These are phyloP conservation scores for Tricladium varicosporioides DNA, from an alignment of 2,329 filamentous ascomycete species.

Conservation along the genomic window DNA sequence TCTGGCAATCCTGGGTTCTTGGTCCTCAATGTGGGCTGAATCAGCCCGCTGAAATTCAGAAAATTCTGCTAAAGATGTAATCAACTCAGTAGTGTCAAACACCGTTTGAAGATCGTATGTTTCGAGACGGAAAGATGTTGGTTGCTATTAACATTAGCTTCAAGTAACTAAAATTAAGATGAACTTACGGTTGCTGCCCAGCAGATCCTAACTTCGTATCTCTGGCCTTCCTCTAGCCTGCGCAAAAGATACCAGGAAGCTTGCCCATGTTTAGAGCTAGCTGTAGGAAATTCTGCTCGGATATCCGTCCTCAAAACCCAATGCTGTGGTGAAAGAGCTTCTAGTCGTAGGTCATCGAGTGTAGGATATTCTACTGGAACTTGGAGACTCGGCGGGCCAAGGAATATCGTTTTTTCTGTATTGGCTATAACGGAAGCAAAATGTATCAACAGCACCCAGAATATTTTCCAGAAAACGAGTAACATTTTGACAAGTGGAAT, in stretches of 20 bases:
- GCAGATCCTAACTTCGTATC: conserved; percentile 90
- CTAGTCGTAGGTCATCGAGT: conserved; percentile 60
- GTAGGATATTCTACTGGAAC: conserved; percentile 55
- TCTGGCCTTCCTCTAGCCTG: conserved; percentile 63
- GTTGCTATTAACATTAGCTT: conserved; percentile 61
- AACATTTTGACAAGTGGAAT: not conserved
- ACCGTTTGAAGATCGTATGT: conserved; percentile 61
- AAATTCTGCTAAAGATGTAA: conserved; percentile 63
- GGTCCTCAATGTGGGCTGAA: conserved; percentile 15
- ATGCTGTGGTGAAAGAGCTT: conserved; percentile 58
- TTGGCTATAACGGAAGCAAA: conserved; percentile 56
- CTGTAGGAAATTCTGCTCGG: conserved; percentile 64
- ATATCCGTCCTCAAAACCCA: conserved; percentile 61
- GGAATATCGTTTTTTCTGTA: conserved; percentile 88
- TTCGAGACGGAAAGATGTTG: conserved; percentile 72
- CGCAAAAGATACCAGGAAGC: conserved; percentile 80
- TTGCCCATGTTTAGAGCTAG: conserved; percentile 50
- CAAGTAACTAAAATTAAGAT: not conserved
- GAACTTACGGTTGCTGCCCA: conserved; percentile 87
- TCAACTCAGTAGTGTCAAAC: conserved; percentile 59
- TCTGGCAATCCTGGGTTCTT: conserved; percentile 13
- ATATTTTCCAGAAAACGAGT: conserved; percentile 12
- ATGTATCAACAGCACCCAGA: conserved; percentile 22
- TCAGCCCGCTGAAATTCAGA: conserved; percentile 48
- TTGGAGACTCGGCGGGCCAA: conserved; percentile 59